A percentile compares a stretch with the other conserved stretches of the same genome.
These are phyloP conservation scores for Pyrus pyrifolia DNA, from an alignment of 306 rosid genomes.

Conservation along the genomic window DNA sequence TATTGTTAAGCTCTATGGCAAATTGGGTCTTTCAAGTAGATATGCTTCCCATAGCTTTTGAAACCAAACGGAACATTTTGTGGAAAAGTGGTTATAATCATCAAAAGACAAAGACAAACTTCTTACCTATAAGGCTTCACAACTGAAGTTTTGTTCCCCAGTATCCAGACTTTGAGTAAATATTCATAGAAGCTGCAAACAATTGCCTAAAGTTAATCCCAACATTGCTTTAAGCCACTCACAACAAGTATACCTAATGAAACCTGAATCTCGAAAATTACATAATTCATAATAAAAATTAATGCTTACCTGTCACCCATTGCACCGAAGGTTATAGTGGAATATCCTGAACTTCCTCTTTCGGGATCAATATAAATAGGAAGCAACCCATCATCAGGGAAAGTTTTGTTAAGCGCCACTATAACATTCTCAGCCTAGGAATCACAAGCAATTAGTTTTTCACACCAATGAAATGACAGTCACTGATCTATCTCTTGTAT, in stretches of 20 bases:
- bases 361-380: constrained; percentile 80
- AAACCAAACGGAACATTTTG: background rate
- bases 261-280: background rate
- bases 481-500: background rate
- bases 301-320: constrained; percentile 92
- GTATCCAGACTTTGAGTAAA: constrained; percentile 97
- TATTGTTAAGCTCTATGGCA: background rate
- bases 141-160: constrained; percentile 72
- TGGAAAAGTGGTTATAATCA: background rate
- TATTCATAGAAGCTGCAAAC: constrained; percentile 93
- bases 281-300: constrained; percentile 1
- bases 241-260: background rate
- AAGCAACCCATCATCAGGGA: constrained; percentile 93
- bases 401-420: constrained; percentile 53
- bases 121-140: constrained; percentile 82
- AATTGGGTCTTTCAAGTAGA: background rate
- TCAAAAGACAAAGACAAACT: constrained; percentile 6
- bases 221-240: background rate
- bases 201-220: constrained; percentile 22
- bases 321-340: constrained; percentile 88
- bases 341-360: constrained; percentile 50
- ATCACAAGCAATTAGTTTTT: constrained; percentile 25
- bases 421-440: constrained; percentile 87
- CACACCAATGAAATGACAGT: background rate
- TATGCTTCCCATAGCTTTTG: background rate